phyloP scores from a whole-genome alignment of 345 rosid genomes.

The Dipteronia dyeriana region DNA sequence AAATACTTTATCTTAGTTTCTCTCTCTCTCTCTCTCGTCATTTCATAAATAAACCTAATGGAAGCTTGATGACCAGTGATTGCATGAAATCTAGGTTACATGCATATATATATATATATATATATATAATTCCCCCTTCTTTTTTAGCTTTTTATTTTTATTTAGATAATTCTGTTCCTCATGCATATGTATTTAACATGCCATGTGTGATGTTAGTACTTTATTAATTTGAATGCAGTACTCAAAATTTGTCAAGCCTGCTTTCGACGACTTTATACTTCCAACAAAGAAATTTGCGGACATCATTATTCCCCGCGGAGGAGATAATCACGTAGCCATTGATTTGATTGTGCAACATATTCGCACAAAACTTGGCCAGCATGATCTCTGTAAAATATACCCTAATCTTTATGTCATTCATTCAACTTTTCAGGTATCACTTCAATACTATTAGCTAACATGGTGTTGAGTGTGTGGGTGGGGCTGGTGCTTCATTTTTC shows the following conservation, averaged over 20 bases:
- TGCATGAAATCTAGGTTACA: background rate
- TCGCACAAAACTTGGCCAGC: constrained; percentile 95
- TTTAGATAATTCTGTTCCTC: background rate
- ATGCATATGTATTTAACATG: background rate
- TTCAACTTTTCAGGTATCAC: constrained; percentile 92
- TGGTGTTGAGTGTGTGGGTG: background rate
- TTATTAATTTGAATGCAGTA: constrained; percentile 66
- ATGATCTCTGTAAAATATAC: constrained; percentile 97
- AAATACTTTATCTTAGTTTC: no score
- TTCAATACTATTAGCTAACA: constrained; percentile 9
- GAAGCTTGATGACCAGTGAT: background rate
- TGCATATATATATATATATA: background rate
- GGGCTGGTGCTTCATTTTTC: background rate
- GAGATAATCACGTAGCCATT: constrained; percentile 96
- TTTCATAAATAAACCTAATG: no score
- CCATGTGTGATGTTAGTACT: constrained; percentile 12
- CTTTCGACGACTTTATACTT: constrained; percentile 97
- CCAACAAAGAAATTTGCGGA: constrained; percentile 99
- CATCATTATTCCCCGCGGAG: constrained; percentile 99
- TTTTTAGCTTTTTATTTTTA: background rate
- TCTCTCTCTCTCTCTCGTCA: no score
- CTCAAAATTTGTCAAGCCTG: constrained; percentile 98
- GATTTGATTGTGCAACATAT: constrained; percentile 99
- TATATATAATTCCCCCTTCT: background rate
- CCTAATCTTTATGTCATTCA: constrained; percentile 91